Base-by-base conservation (phyloP, 2,329 filamentous ascomycete genomes). In the Diaporthe sp. region DNA sequence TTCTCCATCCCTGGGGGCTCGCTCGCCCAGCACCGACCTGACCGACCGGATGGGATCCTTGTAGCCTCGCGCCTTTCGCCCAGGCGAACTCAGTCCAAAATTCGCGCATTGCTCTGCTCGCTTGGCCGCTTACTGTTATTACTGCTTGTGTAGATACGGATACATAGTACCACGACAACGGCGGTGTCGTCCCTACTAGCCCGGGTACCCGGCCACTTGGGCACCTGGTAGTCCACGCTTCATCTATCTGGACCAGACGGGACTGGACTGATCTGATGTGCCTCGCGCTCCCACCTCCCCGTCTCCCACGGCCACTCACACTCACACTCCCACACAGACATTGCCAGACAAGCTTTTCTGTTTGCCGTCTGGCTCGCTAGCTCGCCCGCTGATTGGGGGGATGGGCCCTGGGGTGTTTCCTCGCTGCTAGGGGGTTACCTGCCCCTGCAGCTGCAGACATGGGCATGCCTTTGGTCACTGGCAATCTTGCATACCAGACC, bases 311-410 rank as follows among this genome's bases (percentile, higher is more conserved):
- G 25, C 39, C 39, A 47, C 39, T 31, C 8, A 7, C 42, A 1
- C 28, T 44, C 60, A 5, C 60, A 47, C 60, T 42, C 39, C 42
- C 65, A 57, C 49, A 49, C 68, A 58, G 51, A 42, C 51, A 57
- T 53, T 13, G 68, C 28, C 51, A 72, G 73, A 75, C 73, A 75
- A 75, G 73, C 73, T 75, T 75, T 75, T 75, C 39, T 57, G 57
- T 44, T 55, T 55, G 65, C 65, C 65, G 49, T 70, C 65, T 42
- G 44, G 13, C 55, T 72, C 42, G 65, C 15, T 75, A 75, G 73
- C 73, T 42, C 73, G 65, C 20, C 57, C 47, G 65, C 49, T 75
- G 65, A 44, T 53, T 71, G 72, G 42, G 39, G 37, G 20, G 37
- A 57, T 44, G 37, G 31, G 57, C 61, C n/a, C 44, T 51, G 31